Conservation (phyloP, 73 alveolate genomes). For the Paramecium caudatum region DNA sequence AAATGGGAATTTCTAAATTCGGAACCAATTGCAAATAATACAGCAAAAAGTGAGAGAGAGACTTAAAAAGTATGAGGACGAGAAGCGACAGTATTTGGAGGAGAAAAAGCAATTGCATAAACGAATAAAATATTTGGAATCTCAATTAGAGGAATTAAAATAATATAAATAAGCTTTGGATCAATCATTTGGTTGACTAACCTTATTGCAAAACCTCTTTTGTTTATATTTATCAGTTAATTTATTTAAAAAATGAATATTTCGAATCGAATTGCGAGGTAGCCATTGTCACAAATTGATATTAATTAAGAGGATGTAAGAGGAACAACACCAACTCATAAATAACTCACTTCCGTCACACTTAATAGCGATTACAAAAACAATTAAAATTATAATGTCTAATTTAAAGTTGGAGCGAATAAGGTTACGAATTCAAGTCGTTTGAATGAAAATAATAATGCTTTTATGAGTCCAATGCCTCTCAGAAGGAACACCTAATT, state of each 20-base stretch:
- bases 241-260: too few species aligned
- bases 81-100: background rate
- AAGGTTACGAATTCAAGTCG: too few species aligned
- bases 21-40: background rate
- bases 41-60: constrained; percentile 15
- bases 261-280: background rate
- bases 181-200: constrained; percentile 42
- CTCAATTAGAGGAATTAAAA: background rate
- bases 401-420: constrained; percentile 2
- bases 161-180: constrained; percentile 14
- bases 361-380: constrained; percentile 11
- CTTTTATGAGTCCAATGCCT: constrained; percentile 35
- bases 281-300: background rate
- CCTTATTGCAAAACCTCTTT: background rate
- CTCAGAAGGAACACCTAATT: background rate
- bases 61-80: constrained; percentile 4
- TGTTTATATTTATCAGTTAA: background rate
- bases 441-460: background rate
- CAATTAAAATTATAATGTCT: constrained; percentile 20
- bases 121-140: background rate
- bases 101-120: background rate
- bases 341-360: background rate
- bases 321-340: background rate
- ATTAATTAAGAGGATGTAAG: background rate
- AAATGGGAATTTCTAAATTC: background rate